Percentiles rank a stretch among this genome's conserved stretches.
Conservation (phyloP, 495 filamentous ascomycete genomes). For the Talaromyces liani region DNA sequence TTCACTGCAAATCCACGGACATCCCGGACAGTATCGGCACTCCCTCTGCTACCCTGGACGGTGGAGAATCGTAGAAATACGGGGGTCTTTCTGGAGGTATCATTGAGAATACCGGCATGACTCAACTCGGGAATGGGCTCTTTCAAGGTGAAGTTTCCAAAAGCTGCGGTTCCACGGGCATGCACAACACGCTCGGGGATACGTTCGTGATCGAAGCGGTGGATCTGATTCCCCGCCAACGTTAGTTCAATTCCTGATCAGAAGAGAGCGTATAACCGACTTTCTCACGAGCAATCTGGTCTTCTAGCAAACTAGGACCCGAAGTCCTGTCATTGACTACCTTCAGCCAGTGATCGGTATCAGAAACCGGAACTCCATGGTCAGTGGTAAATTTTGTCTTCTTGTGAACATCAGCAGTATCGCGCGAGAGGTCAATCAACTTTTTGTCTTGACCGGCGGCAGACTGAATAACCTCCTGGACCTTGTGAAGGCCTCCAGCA, state of each 20-base stretch:
- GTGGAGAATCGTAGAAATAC: conserved; percentile 80
- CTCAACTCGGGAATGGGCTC: conserved; percentile 66
- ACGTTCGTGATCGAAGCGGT: conserved; percentile 78
- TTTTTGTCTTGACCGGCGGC: conserved; percentile 24
- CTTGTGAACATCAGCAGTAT: conserved; percentile 26
- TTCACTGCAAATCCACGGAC: conserved; percentile 78
- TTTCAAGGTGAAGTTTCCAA: conserved; percentile 71
- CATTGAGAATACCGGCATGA: conserved; percentile 65
- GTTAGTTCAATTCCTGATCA: too few relatives aligned
- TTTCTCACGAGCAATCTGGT: conserved; percentile 72
- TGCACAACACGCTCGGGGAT: conserved; percentile 89
- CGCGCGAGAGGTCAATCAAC: conserved; percentile 23
- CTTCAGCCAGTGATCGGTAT: conserved; percentile 74
- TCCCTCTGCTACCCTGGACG: conserved; percentile 68
- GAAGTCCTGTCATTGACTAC: conserved; percentile 49
- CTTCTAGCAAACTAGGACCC: conserved; percentile 76
- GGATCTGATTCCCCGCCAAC: conserved; percentile 35
- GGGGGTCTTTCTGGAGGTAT: conserved; percentile 71
- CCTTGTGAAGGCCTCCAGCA: conserved; percentile 22
- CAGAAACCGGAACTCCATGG: conserved; percentile 65
- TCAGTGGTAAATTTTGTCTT: conserved; percentile 61
- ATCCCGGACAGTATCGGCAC: conserved; percentile 74
- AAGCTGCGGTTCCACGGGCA: conserved; percentile 75
- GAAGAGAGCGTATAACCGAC: conserved; percentile 26
- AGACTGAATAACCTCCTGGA: conserved; percentile 21